A percentile compares a stretch with the other conserved stretches of the same genome.
Conservation (phyloP, 73 alveolate species). For the Tetrahymena borealis region DNA sequence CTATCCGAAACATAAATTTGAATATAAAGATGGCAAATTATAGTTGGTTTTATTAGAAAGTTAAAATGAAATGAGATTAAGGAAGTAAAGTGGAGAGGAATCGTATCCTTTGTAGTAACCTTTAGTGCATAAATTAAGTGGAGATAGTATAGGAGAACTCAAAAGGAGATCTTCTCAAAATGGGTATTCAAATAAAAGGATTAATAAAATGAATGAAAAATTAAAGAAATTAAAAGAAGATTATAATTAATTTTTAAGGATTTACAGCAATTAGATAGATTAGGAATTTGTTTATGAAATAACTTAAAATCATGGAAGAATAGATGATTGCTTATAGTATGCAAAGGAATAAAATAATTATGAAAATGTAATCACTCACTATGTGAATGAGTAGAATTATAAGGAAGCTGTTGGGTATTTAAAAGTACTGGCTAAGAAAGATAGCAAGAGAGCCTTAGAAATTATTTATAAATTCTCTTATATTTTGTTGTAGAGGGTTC, state of each 20-base stretch:
- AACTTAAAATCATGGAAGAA: not conserved
- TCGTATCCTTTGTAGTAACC: not conserved
- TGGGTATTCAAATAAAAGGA: not conserved
- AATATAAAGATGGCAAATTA: not conserved
- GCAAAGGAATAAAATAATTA: not conserved
- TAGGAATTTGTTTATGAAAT: not conserved
- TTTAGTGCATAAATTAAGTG: not conserved
- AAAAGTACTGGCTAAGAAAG: not conserved
- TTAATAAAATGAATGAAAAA: not conserved
- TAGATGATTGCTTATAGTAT: not conserved
- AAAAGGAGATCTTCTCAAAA: not conserved
- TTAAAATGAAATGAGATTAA: not conserved
- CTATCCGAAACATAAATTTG: not conserved
- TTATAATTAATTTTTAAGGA: not conserved
- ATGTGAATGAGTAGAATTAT: not conserved
- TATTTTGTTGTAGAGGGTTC: not conserved
- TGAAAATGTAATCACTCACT: not conserved
- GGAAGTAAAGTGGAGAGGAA: not conserved
- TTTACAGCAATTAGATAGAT: not conserved
- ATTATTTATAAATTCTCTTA: not conserved
- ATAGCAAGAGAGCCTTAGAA: not conserved
- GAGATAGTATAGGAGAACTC: not conserved
- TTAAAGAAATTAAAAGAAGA: not conserved
- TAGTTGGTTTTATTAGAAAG: not conserved
- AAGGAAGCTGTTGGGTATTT: not conserved